These are phyloP conservation scores for Tribonema minus DNA, from an alignment of 108 stramenopile species.

Conservation along the genomic window DNA sequence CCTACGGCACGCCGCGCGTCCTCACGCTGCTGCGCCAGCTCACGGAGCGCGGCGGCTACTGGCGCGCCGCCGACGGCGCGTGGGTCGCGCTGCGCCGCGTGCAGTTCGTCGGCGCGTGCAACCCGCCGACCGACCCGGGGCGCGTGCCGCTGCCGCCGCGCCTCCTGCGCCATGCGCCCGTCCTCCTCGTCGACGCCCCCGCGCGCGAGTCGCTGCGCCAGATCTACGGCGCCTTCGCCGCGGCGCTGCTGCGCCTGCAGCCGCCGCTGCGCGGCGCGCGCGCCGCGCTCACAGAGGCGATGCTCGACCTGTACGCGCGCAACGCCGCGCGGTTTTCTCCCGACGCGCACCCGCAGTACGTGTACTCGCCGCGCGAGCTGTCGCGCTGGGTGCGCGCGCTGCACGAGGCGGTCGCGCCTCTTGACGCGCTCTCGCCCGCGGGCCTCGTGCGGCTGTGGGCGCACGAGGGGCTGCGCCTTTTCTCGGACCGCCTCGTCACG, in stretches of 20 bases:
- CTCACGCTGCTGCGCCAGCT: conserved; percentile 95
- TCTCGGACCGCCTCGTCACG: conserved; percentile 85
- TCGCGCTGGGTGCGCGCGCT: conserved; percentile 94
- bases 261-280: conserved; percentile 82
- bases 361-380: conserved; percentile 96
- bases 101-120: conserved; percentile 91
- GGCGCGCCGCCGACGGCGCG: conserved; percentile 74
- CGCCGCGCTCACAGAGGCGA: conserved; percentile 84
- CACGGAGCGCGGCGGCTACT: conserved; percentile 96
- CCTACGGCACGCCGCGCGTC: conserved; percentile 92
- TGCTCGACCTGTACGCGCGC: conserved; percentile 89
- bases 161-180: conserved; percentile 89
- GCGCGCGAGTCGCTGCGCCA: conserved; percentile 78
- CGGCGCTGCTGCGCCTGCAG: conserved; percentile 88
- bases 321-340: conserved; percentile 80
- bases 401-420: conserved; percentile 73
- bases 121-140: conserved; percentile 95
- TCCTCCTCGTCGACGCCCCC: conserved; percentile 96
- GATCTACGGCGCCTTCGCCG: conserved; percentile 91
- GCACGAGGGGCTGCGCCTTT: conserved; percentile 92
- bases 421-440: conserved; percentile 63
- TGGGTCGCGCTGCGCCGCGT: conserved; percentile 89
- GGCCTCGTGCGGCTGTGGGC: conserved; percentile 92
- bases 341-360: conserved; percentile 87
- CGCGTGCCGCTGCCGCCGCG: conserved; percentile 80